phyloP scores from a whole-genome alignment of 2,329 filamentous ascomycete species.

The Aspergillus flavus region DNA sequence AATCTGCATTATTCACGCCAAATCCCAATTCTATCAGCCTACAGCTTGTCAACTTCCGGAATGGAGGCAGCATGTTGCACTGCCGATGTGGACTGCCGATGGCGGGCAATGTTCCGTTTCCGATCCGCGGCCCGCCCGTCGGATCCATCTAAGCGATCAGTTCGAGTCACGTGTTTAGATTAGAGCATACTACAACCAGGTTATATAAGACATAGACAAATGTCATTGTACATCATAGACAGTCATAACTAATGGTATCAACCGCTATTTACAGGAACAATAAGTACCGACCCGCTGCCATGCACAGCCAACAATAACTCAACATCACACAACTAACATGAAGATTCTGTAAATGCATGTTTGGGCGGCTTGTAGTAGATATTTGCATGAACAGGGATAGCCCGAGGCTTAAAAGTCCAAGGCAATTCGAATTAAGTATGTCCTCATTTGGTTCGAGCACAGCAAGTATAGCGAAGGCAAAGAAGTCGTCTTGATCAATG shows the following conservation, averaged over 20 bases:
- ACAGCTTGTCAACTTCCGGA: not conserved
- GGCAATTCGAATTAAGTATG: not conserved
- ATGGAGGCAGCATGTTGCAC: constrained; percentile 12
- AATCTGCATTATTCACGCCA: not conserved
- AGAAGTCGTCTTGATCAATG: not conserved
- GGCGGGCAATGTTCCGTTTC: constrained; percentile 17
- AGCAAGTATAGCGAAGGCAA: not conserved
- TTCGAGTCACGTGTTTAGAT: not conserved
- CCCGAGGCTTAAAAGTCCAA: not conserved
- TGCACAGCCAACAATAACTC: constrained; percentile 20
- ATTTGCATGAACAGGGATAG: not conserved
- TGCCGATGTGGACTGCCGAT: constrained; percentile 22
- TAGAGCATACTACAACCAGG: too few species aligned
- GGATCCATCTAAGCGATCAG: not conserved
- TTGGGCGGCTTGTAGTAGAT: not conserved
- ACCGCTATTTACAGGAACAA: constrained; percentile 26
- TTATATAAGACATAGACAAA: not conserved
- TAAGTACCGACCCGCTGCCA: constrained; percentile 19
- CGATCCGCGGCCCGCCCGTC: constrained; percentile 26
- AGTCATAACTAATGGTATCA: constrained; percentile 25
- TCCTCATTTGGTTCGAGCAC: not conserved
- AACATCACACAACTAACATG: constrained; percentile 4
- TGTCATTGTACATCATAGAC: constrained; percentile 6
- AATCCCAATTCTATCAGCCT: not conserved
- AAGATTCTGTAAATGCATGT: not conserved